Conservation (phyloP, 306 rosid species). For the Sesbania bispinosa region DNA sequence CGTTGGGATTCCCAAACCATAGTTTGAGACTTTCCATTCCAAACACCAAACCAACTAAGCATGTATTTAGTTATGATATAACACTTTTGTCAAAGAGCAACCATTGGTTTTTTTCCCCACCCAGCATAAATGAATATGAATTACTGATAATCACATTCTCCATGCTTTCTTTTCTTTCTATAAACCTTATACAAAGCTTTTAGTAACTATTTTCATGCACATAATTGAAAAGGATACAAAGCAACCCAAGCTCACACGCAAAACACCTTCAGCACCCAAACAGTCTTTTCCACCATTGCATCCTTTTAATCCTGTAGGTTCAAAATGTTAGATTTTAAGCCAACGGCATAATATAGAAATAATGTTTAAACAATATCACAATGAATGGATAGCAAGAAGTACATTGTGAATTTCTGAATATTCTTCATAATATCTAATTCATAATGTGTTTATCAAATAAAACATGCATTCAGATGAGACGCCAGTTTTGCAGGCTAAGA, state of each 20-base stretch:
- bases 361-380: neutral
- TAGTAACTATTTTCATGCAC: neutral
- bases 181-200: neutral
- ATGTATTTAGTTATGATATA: constrained; percentile 8
- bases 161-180: neutral
- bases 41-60: too few species aligned
- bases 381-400: neutral
- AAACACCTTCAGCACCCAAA: constrained; percentile 93
- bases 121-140: constrained; percentile 1
- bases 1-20: too few species aligned
- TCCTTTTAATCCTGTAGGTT: constrained; percentile 65
- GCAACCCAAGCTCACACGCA: constrained; percentile 96
- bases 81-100: neutral
- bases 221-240: constrained; percentile 71
- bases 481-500: neutral
- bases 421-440: neutral
- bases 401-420: neutral
- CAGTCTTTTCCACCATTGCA: constrained; percentile 83
- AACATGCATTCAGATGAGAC: constrained; percentile 3
- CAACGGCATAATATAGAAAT: neutral
- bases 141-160: neutral
- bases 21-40: too few species aligned
- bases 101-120: neutral
- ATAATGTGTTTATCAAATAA: neutral
- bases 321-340: constrained; percentile 10